A percentile compares a stretch with the other conserved stretches of the same genome.
These are phyloP conservation scores for Mucor velutinosus DNA, from an alignment of 371 early-diverging fungal species.

Conservation along the genomic window DNA sequence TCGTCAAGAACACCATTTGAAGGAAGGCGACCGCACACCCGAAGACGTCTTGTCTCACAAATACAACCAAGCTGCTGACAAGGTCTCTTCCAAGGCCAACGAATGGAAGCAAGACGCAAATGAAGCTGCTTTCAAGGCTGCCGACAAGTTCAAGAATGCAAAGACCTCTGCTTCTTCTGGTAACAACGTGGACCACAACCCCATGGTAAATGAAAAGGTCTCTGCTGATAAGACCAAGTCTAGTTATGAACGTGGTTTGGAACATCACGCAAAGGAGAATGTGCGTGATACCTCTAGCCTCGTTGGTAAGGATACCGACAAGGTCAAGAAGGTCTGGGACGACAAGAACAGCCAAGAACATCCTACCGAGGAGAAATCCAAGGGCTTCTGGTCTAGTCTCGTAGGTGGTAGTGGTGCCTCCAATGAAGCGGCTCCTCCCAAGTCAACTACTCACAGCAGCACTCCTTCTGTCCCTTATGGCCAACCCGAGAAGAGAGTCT, in stretches of 20 bases:
- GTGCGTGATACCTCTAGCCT: constrained; percentile 18
- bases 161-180: neutral
- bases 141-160: constrained; percentile 3
- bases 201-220: constrained; percentile 28
- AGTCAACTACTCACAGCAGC: neutral
- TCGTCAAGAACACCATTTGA: constrained; percentile 31
- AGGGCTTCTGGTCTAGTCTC: constrained; percentile 1
- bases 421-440: neutral
- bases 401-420: neutral
- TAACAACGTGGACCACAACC: constrained; percentile 1
- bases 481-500: neutral
- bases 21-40: constrained; percentile 30
- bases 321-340: constrained; percentile 23
- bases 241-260: constrained; percentile 10
- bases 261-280: constrained; percentile 6
- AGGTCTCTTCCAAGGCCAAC: neutral
- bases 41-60: constrained; percentile 22
- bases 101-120: constrained; percentile 5
- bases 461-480: neutral
- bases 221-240: constrained; percentile 14
- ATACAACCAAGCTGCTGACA: neutral
- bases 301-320: constrained; percentile 18
- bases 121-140: constrained; percentile 9
- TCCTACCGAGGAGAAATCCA: neutral
- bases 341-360: constrained; percentile 1